Conservation (phyloP, 2,329 filamentous ascomycete genomes). For the Fusarium sp. region DNA sequence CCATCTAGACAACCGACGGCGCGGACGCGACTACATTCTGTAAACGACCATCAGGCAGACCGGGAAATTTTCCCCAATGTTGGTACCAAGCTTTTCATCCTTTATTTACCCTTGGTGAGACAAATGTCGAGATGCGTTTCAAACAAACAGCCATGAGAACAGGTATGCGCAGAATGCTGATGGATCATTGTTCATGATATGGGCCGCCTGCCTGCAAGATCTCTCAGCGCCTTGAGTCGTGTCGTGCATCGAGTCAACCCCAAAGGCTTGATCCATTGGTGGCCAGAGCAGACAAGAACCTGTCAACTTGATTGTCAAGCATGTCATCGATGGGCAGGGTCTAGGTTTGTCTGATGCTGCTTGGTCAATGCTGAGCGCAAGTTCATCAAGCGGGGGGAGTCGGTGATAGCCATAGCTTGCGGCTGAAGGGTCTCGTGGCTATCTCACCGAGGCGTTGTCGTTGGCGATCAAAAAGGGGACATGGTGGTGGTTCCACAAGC, state of each 20-base stretch:
- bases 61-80: conserved; percentile 16
- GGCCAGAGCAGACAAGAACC: conserved; percentile 13
- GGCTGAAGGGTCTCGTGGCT: conserved; percentile 32
- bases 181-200: background rate
- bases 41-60: conserved; percentile 31
- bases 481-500: conserved; percentile 24
- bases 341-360: conserved; percentile 23
- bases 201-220: background rate
- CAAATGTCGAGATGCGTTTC: background rate
- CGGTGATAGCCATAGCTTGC: conserved; percentile 30
- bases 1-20: conserved; percentile 33
- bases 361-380: conserved; percentile 30
- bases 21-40: conserved; percentile 19
- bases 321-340: conserved; percentile 13
- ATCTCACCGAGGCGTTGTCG: background rate
- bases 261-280: conserved; percentile 7
- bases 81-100: background rate
- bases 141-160: background rate
- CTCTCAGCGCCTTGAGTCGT: conserved; percentile 1
- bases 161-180: conserved; percentile 3
- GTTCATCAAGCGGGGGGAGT: conserved; percentile 25
- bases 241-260: conserved; percentile 3
- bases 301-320: conserved; percentile 13
- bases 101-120: conserved; percentile 29
- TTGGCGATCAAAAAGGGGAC: conserved; percentile 17